Evolutionary conservation across 176 grass and related monocot genomes (phyloP), one percentile per base, ranked within the genome.

Genomic region (Oryza nivara): DNA sequence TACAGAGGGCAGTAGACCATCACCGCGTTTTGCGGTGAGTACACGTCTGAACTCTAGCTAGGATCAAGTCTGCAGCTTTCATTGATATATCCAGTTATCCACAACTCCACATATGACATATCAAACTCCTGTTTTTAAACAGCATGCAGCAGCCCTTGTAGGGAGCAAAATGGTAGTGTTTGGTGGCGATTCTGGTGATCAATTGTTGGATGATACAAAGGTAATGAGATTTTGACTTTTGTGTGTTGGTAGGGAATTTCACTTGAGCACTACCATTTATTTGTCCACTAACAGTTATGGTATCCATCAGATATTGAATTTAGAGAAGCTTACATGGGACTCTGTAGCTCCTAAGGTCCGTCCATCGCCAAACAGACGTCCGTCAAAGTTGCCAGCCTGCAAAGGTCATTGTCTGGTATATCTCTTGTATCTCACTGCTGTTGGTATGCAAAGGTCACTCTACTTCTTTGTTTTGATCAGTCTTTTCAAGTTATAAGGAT

Each of bases 101-200:
- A 20, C 17, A 7, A 56, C 52, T 20, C 52, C 48, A 56, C 7
- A 58, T n/a, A 58, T 58, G 54, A 58, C 54, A 8, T 58, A 58
- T 58, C 3, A 20, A 63, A 23, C n/a, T 63, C 58, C 58, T 4
- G 7, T 86, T 64, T 15, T 80, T 63, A 12, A 82, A 85, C 45
- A 98, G 96, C 96, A 98, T 70, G 96, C 96, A 14, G 93, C 96
- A 44, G 93, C 93, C 74, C 77, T 94, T 82, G 80, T 98, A 30
- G 88, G 89, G 54, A 98, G 89, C 89, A 98, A 95, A 84, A 98
- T 98, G 93, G 89, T 98, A 81, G 89, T 98, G 56, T 91, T 95
- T 77, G 96, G 96, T 78, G 96, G 96, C 48, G 91, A 96, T 84
- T 85, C 93, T 75, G 88, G 91, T 26, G 73, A 91, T 49, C 83